A percentile compares a stretch with the other conserved stretches of the same genome.
These are phyloP conservation scores for Dioscorea cayenensis DNA, from an alignment of 116 monocot genomes.

Conservation along the genomic window DNA sequence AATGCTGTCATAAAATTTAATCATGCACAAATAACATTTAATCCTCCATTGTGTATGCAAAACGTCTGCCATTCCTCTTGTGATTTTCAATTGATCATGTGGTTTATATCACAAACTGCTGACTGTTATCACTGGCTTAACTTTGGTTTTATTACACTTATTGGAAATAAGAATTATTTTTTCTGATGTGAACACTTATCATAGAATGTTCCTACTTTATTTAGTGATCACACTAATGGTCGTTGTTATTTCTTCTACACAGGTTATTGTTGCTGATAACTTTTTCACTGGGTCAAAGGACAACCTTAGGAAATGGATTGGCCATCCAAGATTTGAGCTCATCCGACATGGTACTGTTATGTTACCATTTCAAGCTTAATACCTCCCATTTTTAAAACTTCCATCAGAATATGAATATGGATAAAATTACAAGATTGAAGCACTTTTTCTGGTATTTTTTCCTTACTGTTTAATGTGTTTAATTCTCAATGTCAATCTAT, in stretches of 20 bases:
- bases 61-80: background rate
- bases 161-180: background rate
- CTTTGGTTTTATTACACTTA: background rate
- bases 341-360: conserved; percentile 63
- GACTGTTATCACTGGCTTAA: background rate
- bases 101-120: background rate
- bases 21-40: no score
- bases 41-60: background rate
- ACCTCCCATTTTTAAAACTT: background rate
- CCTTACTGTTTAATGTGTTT: no score
- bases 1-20: no score
- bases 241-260: conserved; percentile 11
- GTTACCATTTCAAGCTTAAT: background rate
- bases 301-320: conserved; percentile 69
- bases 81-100: background rate
- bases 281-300: conserved; percentile 85
- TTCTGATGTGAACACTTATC: background rate
- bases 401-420: background rate
- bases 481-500: no score
- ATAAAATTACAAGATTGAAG: background rate
- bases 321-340: conserved; percentile 92
- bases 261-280: conserved; percentile 86
- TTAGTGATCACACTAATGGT: background rate
- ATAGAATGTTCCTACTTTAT: background rate
- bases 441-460: background rate